Base-by-base conservation (phyloP, 2,329 filamentous ascomycete genomes). In the Pyrenophora graminea region DNA sequence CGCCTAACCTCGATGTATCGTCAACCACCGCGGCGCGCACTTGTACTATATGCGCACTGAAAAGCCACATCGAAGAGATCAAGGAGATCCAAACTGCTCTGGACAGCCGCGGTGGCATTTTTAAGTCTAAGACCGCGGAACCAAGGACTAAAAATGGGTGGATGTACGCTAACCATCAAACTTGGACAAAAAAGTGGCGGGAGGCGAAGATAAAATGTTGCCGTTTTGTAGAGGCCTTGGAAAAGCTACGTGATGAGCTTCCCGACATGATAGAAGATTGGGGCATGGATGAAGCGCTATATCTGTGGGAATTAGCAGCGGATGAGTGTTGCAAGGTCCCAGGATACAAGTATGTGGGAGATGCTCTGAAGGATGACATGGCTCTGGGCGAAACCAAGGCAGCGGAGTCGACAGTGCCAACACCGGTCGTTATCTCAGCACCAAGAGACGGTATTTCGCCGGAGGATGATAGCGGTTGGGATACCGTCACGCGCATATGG, bases 21-120 rank as follows among this genome's bases (percentile, higher is more conserved):
- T 25, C 23, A 9, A 21, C 10, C 4, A 31, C 39, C 25, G 8
- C n/a, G n/a, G 4, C 17, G 10, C 33, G 19, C 3, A 13, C 48
- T 19, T 56, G 54, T 23, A 50, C 56, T 5, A 23, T 39, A 4
- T 63, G 56, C 30, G 19, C 46, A 6, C 33, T 58, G 12, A 23
- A 45, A 5, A 21, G 43, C 10, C 44, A 50, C 36, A 55, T 58
- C 13, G 36, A 39, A 8, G 46, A 51, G 23, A 47, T 61, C 5
- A 46, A 44, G 25, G 41, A 45, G 10, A 34, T 18, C 6, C 56
- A 58, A 31, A 34, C 27, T 3, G 51, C 21, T 4, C 27, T 63
- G 3, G 27, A 39, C 32, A 19, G 27, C 12, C 58, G 58, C 4
- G 55, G 55, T 4, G 56, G 61, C 19, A 44, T 63, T n/a, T 60